These are phyloP conservation scores for Pelargonium myrrhifolium DNA, from an alignment of 441 rosid species.

Conservation along the genomic window DNA sequence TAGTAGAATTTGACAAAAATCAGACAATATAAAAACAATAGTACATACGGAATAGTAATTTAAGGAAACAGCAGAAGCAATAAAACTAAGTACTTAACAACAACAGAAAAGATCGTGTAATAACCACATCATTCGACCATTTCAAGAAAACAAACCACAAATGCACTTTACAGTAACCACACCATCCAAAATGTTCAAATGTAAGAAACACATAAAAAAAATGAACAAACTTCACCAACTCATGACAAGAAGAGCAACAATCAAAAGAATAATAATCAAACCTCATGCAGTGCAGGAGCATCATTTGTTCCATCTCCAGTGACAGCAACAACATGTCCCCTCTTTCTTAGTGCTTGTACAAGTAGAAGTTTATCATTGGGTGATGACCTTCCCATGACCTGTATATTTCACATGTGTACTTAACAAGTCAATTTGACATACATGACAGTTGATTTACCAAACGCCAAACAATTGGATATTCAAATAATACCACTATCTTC, in stretches of 20 bases:
- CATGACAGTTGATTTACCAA: not conserved
- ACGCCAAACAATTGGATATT: slow-evolving; percentile 4
- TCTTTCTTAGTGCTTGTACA: slow-evolving; percentile 76
- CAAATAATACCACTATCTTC: slow-evolving; percentile 55
- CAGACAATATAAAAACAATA: not conserved
- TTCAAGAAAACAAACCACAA: not conserved
- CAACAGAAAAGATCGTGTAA: too few relatives aligned
- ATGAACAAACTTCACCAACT: not conserved
- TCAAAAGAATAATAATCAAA: slow-evolving; percentile 20
- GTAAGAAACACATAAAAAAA: not conserved
- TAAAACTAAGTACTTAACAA: not conserved
- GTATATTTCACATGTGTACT: slow-evolving; percentile 12
- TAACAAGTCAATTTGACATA: not conserved
- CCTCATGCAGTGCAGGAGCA: slow-evolving; percentile 98
- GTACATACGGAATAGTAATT: not conserved
- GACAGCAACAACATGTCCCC: slow-evolving; percentile 88
- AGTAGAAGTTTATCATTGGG: slow-evolving; percentile 92
- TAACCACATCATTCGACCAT: not conserved
- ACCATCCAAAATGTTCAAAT: not conserved
- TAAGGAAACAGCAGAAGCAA: not conserved
- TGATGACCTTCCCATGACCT: slow-evolving; percentile 98
- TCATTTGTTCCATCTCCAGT: slow-evolving; percentile 99
- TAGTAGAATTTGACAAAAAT: not conserved
- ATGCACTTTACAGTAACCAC: not conserved
- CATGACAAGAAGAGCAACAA: not conserved